Conservation (phyloP, 257 asterid genomes). For the Nicotiana noctiflora region DNA sequence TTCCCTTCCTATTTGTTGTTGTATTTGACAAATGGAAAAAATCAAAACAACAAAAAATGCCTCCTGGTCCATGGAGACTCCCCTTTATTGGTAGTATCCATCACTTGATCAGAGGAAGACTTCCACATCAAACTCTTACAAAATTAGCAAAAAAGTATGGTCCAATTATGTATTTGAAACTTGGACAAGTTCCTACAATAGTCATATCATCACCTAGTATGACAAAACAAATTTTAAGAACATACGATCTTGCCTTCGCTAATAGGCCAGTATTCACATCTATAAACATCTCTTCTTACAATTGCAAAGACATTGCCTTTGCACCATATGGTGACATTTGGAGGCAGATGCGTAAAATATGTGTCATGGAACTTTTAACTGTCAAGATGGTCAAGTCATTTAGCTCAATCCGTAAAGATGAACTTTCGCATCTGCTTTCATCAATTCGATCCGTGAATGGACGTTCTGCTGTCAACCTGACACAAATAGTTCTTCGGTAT, state of each 20-base stretch:
- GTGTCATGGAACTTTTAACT: background rate
- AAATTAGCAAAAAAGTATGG: background rate
- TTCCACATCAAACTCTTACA: constrained; percentile 8
- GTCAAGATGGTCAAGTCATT: background rate
- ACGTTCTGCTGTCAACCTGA: too few species aligned
- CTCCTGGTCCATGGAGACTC: background rate
- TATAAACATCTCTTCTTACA: constrained; percentile 21
- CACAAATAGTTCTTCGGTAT: too few species aligned
- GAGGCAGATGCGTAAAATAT: background rate
- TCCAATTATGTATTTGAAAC: background rate
- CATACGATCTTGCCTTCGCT: constrained; percentile 10
- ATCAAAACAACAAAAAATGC: background rate
- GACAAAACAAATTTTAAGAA: background rate
- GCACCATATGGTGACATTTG: constrained; percentile 2
- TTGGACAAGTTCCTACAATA: background rate
- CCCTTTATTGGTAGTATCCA: background rate
- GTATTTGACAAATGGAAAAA: background rate
- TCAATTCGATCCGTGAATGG: too few species aligned
- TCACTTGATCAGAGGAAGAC: background rate
- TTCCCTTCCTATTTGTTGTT: background rate
- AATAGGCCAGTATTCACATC: constrained; percentile 25
- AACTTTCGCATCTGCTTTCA: too few species aligned
- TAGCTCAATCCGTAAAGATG: background rate
- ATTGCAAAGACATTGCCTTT: constrained; percentile 17
- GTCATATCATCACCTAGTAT: background rate